A percentile compares a stretch with the other conserved stretches of the same genome.
Conservation (phyloP, 441 rosid species). For the Croton setiger region DNA sequence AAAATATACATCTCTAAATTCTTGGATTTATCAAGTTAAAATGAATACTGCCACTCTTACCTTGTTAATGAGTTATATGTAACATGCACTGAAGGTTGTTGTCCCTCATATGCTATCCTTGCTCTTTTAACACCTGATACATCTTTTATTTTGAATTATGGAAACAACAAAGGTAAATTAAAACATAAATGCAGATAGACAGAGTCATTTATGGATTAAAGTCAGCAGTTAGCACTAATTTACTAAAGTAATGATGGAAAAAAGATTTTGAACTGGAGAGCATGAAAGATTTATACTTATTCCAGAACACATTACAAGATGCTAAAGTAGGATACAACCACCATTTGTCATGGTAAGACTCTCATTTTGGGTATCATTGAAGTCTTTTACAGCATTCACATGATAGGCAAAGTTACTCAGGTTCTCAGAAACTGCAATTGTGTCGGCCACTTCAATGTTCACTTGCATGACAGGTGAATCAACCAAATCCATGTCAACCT, state of each 20-base stretch:
- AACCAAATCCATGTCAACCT: slow-evolving; percentile 40
- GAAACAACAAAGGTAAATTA: slow-evolving; percentile 35
- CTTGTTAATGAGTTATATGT: slow-evolving; percentile 66
- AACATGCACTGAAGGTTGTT: slow-evolving; percentile 74
- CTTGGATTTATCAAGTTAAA: slow-evolving; percentile 18
- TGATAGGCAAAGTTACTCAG: slow-evolving; percentile 23
- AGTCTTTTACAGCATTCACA: slow-evolving; percentile 30
- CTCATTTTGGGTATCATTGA: slow-evolving; percentile 28
- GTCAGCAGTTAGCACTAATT: slow-evolving; percentile 3
- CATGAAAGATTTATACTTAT: not conserved
- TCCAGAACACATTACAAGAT: too few species aligned
- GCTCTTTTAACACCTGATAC: slow-evolving; percentile 59
- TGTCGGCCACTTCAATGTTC: slow-evolving; percentile 37
- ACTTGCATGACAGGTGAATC: slow-evolving; percentile 37
- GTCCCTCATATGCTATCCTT: slow-evolving; percentile 42
- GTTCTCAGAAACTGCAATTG: slow-evolving; percentile 37
- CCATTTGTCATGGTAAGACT: slow-evolving; percentile 35
- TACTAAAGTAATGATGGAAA: slow-evolving; percentile 10
- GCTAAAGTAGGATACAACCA: slow-evolving; percentile 53
- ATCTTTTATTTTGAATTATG: slow-evolving; percentile 56
- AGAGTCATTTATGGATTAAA: not conserved
- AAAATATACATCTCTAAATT: slow-evolving; percentile 17
- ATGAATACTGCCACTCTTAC: slow-evolving; percentile 42
- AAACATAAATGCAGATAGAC: slow-evolving; percentile 10
- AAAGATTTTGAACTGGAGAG: slow-evolving; percentile 5